A percentile compares a stretch with the other conserved stretches of the same genome.
phyloP scores from a whole-genome alignment of 805 yeast genomes.

The Pichia nanzhaoensis region DNA sequence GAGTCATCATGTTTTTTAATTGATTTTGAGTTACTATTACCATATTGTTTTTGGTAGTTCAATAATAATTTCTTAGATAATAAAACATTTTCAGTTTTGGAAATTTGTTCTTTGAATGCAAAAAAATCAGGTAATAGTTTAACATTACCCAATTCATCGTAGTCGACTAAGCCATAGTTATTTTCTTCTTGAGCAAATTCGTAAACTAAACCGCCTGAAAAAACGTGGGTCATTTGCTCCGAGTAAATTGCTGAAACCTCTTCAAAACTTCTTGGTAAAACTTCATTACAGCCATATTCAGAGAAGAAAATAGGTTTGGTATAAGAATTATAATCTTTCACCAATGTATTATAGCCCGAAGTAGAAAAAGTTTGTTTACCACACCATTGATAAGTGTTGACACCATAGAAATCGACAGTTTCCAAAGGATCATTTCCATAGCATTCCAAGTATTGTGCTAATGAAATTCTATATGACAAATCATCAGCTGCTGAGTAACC shows the following conservation, averaged over 20 bases:
- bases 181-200: slow-evolving; percentile 76
- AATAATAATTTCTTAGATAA: slow-evolving; percentile 19
- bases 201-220: slow-evolving; percentile 81
- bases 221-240: slow-evolving; percentile 61
- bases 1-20: neutral
- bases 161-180: slow-evolving; percentile 67
- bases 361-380: slow-evolving; percentile 78
- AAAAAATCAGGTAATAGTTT: slow-evolving; percentile 39
- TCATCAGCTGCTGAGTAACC: slow-evolving; percentile 98
- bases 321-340: slow-evolving; percentile 60
- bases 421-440: slow-evolving; percentile 44
- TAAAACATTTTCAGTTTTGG: slow-evolving; percentile 27
- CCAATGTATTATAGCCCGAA: slow-evolving; percentile 68
- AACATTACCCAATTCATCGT: slow-evolving; percentile 37
- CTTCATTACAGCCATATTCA: slow-evolving; percentile 87
- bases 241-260: slow-evolving; percentile 71
- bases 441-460: slow-evolving; percentile 78
- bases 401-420: slow-evolving; percentile 74
- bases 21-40: neutral
- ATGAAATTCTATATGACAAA: slow-evolving; percentile 61
- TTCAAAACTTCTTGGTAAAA: slow-evolving; percentile 70
- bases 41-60: slow-evolving; percentile 13
- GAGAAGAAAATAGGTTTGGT: slow-evolving; percentile 80
- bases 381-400: slow-evolving; percentile 79
- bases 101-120: slow-evolving; percentile 38